Base-by-base conservation (phyloP, 805 yeast genomes). In the Wickerhamomyces xylosicus region DNA sequence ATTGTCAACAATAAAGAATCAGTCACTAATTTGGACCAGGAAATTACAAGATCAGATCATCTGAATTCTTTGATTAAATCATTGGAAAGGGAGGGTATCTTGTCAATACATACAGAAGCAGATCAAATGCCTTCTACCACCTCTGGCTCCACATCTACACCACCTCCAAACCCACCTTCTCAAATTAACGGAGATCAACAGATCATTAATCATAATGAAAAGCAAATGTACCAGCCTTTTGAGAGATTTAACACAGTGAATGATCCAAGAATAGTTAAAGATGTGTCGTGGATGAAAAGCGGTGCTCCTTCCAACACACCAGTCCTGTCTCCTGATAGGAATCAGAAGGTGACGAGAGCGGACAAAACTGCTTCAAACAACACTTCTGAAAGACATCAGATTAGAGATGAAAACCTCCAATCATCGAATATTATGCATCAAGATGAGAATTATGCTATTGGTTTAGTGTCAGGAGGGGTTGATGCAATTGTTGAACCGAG, bases 221-320 rank as follows among this genome's bases (percentile, higher is more conserved):
- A 22, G 9, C 28, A 22, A 22, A 21, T 21, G 25, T 21, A 7
- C 10, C 25, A 21, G 25, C 25, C 25, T 28, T 31, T 15, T 9
- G 33, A 31, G 19, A 31, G 15, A 15, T 31, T 31, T 19, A 31
- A 31, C 19, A 16, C 33, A 9, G 19, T 31, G 19, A 31, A 31
- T 31, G 33, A 31, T 31, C 17, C 17, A n/a, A 16, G 19, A 8
- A 31, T 31, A 8, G n/a, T 15, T 8, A 31, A 31, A 17, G 19
- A 31, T 31, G 8, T 17, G 17, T 31, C 19, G 13, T 31, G 33
- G 33, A 16, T 31, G 17, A 31, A 10, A 31, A 11, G 15, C 13
- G 31, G 18, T 19, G 42, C 37, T 10, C 42, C 42, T n/a, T 31
- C 42, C 10, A 39, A 39, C 20, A 33, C 42, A 2, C 42, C 42